Evolutionary conservation across 2,329 filamentous ascomycete genomes (phyloP).

Genomic region (Mycogone perniciosa): DNA sequence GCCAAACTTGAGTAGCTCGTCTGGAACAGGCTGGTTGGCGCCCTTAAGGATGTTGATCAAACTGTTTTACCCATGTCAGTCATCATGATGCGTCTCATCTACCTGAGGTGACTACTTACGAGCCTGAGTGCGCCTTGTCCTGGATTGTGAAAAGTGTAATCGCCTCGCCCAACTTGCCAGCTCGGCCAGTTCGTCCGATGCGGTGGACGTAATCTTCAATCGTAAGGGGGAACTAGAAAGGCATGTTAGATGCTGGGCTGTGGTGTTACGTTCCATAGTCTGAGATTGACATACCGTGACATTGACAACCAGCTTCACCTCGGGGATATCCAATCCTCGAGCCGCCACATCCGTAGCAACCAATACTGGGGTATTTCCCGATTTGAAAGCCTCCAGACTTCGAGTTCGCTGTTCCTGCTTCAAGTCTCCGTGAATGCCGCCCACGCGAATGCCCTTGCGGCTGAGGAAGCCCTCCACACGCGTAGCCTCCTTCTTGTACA

Average conservation of each 20-base stretch:
- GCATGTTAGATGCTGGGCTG: conserved; percentile 16
- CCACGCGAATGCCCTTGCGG: conserved; percentile 73
- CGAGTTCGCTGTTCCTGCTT: conserved; percentile 81
- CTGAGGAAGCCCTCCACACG: conserved; percentile 78
- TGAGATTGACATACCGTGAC: conserved; percentile 54
- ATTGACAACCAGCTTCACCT: conserved; percentile 91
- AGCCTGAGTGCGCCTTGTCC: conserved; percentile 86
- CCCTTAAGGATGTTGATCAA: conserved; percentile 91
- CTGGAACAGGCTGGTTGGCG: conserved; percentile 86
- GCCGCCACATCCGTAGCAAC: conserved; percentile 97
- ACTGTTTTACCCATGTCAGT: conserved; percentile 36
- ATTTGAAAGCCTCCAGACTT: conserved; percentile 87
- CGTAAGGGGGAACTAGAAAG: conserved; percentile 70
- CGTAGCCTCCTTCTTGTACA: conserved; percentile 98
- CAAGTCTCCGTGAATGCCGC: conserved; percentile 89
- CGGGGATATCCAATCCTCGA: conserved; percentile 87
- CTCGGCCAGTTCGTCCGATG: conserved; percentile 90
- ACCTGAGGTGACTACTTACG: conserved; percentile 49
- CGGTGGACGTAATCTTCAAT: conserved; percentile 97
- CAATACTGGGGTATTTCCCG: conserved; percentile 71
- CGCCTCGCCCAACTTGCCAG: conserved; percentile 80
- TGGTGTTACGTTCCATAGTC: neutral
- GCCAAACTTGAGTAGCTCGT: conserved; percentile 88
- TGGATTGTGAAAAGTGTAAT: conserved; percentile 94
- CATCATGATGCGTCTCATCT: neutral